phyloP scores from a whole-genome alignment of 2,329 filamentous ascomycete genomes.

The Colletotrichum echinochloae region DNA sequence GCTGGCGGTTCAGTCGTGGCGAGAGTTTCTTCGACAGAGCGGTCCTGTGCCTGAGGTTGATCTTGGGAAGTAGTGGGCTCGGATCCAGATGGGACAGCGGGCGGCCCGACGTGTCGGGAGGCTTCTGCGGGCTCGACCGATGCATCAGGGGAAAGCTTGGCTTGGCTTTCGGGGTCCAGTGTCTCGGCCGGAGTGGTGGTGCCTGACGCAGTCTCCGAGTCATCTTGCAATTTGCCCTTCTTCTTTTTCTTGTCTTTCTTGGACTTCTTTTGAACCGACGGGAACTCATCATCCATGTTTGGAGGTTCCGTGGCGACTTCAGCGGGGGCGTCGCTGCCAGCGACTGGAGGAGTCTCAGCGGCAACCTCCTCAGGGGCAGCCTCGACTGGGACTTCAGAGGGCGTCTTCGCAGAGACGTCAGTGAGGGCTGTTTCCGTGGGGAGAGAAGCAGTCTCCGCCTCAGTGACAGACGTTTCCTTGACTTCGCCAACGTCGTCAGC shows the following conservation, averaged over 20 bases:
- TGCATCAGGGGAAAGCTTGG: background rate
- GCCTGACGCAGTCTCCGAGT: slow-evolving; percentile 3
- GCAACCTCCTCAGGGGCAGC: background rate
- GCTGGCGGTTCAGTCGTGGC: background rate
- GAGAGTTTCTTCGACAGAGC: background rate
- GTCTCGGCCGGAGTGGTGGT: slow-evolving; percentile 19
- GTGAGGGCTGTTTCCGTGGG: background rate
- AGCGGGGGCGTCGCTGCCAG: background rate
- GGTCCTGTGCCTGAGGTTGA: background rate
- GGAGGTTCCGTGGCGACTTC: background rate
- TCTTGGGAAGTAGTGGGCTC: slow-evolving; percentile 5
- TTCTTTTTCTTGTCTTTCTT: slow-evolving; percentile 43
- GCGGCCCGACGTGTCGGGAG: background rate
- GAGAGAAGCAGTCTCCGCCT: background rate
- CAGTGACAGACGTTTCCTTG: background rate
- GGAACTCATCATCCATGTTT: slow-evolving; percentile 42
- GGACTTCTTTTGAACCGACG: slow-evolving; percentile 31
- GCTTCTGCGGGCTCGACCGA: background rate
- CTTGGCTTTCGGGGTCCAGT: background rate
- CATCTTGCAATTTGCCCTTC: slow-evolving; percentile 21
- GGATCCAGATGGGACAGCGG: background rate
- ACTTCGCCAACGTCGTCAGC: background rate
- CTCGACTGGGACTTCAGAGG: background rate
- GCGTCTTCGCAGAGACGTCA: background rate
- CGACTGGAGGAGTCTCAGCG: background rate